phyloP scores from a whole-genome alignment of 2,329 filamentous ascomycete genomes.

The Penicillium crustosum region DNA sequence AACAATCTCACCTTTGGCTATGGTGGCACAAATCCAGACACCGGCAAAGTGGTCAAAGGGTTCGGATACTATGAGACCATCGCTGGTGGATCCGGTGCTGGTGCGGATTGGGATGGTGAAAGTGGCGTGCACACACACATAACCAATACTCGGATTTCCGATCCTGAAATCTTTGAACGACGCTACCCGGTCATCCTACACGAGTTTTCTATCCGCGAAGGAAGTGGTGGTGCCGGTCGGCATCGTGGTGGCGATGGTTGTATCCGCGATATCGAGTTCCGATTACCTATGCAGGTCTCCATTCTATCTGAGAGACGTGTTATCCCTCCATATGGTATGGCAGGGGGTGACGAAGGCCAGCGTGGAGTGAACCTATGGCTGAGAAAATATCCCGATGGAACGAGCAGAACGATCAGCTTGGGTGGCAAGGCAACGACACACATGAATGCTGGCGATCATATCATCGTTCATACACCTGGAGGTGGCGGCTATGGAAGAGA shows the following conservation, averaged over 20 bases:
- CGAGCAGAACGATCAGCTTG: not conserved
- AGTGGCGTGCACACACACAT: slow-evolving; percentile 76
- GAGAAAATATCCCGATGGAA: not conserved
- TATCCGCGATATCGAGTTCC: slow-evolving; percentile 75
- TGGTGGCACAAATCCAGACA: not conserved
- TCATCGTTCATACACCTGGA: not conserved
- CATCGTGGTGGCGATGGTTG: slow-evolving; percentile 72
- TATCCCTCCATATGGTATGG: slow-evolving; percentile 72
- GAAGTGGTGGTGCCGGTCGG: slow-evolving; percentile 63
- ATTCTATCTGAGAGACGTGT: slow-evolving; percentile 73
- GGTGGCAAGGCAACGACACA: not conserved
- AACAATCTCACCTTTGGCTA: slow-evolving; percentile 59
- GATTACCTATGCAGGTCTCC: slow-evolving; percentile 70
- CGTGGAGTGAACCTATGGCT: not conserved
- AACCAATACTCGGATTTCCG: slow-evolving; percentile 81
- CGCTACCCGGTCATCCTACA: slow-evolving; percentile 71
- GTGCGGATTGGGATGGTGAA: slow-evolving; percentile 68
- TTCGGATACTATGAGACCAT: slow-evolving; percentile 85
- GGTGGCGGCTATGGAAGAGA: not conserved
- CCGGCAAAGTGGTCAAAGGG: not conserved
- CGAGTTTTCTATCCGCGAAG: slow-evolving; percentile 64
- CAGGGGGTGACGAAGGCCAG: slow-evolving; percentile 69
- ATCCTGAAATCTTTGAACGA: slow-evolving; percentile 73
- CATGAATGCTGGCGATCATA: not conserved
- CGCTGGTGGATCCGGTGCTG: slow-evolving; percentile 71